phyloP scores from a whole-genome alignment of 2,329 filamentous ascomycete genomes.

The Erysiphe pulchra region DNA sequence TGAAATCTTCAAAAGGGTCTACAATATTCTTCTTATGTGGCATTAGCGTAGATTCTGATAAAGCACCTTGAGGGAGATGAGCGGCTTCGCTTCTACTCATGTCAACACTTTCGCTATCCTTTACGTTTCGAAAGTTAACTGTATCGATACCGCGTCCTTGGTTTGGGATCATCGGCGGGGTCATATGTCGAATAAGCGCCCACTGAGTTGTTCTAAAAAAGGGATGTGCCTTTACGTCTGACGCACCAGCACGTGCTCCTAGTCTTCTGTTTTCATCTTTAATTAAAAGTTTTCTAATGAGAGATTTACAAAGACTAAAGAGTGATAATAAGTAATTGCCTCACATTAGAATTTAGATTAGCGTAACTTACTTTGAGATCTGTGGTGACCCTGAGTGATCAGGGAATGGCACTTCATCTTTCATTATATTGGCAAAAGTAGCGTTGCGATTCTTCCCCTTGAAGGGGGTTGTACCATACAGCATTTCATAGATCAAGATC shows the following conservation, averaged over 20 bases:
- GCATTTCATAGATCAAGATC: constrained; percentile 95
- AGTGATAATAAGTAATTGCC: constrained; percentile 12
- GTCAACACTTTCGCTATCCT: constrained; percentile 89
- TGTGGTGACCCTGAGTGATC: constrained; percentile 64
- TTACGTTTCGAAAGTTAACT: constrained; percentile 91
- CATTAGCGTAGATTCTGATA: constrained; percentile 59
- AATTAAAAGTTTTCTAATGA: constrained; percentile 90
- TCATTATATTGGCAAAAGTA: constrained; percentile 89
- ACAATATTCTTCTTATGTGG: constrained; percentile 54
- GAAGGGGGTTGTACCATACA: constrained; percentile 94
- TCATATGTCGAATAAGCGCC: constrained; percentile 92
- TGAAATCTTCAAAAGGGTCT: constrained; percentile 97
- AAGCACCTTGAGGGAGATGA: constrained; percentile 44
- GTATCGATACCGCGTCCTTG: constrained; percentile 80
- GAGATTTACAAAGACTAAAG: constrained; percentile 68
- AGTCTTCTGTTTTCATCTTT: constrained; percentile 90
- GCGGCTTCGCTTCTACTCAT: constrained; percentile 31
- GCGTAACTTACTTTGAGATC: constrained; percentile 58
- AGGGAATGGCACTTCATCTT: constrained; percentile 88
- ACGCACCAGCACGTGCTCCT: constrained; percentile 80
- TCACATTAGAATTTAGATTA: neutral
- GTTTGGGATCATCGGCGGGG: constrained; percentile 86
- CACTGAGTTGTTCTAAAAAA: constrained; percentile 94
- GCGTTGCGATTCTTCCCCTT: constrained; percentile 98
- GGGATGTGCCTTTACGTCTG: constrained; percentile 83